A percentile compares a stretch with the other conserved stretches of the same genome.
These are phyloP conservation scores for Rhodocollybia butyracea DNA, from an alignment of 768 basidiomycete genomes.

Conservation along the genomic window DNA sequence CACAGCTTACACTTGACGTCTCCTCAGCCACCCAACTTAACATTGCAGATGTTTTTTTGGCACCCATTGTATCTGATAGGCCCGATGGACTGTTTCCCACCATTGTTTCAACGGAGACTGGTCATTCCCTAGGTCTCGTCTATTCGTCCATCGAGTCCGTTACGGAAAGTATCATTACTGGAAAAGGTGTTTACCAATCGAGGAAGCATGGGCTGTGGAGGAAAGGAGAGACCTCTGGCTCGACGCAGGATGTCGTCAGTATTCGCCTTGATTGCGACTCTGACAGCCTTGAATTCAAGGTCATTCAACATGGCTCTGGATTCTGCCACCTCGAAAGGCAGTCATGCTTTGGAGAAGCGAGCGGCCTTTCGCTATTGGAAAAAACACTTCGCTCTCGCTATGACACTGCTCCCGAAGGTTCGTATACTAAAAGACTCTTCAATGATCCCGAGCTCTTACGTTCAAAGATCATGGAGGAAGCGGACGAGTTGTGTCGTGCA, in stretches of 20 bases:
- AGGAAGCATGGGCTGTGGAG: constrained; percentile 95
- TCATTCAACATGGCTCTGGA: constrained; percentile 84
- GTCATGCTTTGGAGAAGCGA: constrained; percentile 84
- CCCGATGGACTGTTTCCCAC: constrained; percentile 93
- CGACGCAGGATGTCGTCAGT: constrained; percentile 81
- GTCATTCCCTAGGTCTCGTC: constrained; percentile 84
- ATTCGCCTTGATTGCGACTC: constrained; percentile 90
- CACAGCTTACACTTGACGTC: constrained; percentile 58
- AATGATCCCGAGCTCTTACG: constrained; percentile 74
- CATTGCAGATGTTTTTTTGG: constrained; percentile 82
- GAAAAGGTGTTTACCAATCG: constrained; percentile 94
- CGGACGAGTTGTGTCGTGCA: constrained; percentile 91
- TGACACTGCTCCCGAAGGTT: constrained; percentile 78
- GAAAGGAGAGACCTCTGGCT: constrained; percentile 95
- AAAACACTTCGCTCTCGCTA: constrained; percentile 70
- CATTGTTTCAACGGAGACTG: constrained; percentile 77
- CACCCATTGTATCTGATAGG: constrained; percentile 80
- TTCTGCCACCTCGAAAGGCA: constrained; percentile 90
- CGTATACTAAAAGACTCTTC: constrained; percentile 89
- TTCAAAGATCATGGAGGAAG: constrained; percentile 98
- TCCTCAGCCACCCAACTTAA: constrained; percentile 62
- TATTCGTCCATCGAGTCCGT: constrained; percentile 91
- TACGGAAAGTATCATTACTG: constrained; percentile 80
- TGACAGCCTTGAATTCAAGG: constrained; percentile 88
- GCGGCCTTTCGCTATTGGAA: constrained; percentile 83